Evolutionary conservation across 2,329 filamentous ascomycete genomes (phyloP).

Genomic region (Alternaria conjuncta): DNA sequence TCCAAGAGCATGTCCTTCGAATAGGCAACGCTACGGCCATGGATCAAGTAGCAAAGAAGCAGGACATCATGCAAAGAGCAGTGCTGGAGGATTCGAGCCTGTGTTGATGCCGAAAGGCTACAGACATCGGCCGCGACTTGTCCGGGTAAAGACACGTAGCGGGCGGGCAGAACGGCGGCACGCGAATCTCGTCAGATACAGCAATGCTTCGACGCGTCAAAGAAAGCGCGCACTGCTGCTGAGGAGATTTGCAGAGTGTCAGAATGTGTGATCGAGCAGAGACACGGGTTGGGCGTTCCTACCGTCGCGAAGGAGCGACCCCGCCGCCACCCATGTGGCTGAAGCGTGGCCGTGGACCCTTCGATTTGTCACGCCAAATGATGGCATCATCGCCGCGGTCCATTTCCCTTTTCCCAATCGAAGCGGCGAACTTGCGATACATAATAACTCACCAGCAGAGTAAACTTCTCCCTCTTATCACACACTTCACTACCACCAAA

Average conservation of each 20-base stretch:
- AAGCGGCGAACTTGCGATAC: conserved; percentile 16
- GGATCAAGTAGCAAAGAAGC: not conserved
- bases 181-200: not conserved
- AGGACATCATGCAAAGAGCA: not conserved
- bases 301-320: conserved; percentile 4
- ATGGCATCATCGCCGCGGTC: conserved; percentile 30
- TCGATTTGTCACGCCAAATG: conserved; percentile 29
- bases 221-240: not conserved
- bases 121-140: not conserved
- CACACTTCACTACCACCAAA: conserved; percentile 11
- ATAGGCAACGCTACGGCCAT: not conserved
- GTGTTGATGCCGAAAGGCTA: not conserved
- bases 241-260: not conserved
- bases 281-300: not conserved
- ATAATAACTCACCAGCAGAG: not conserved
- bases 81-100: not conserved
- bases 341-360: conserved; percentile 12
- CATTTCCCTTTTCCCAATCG: not conserved
- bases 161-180: not conserved
- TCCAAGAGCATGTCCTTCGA: not conserved
- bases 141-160: conserved; percentile 15
- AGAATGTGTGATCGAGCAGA: not conserved
- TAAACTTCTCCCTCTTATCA: conserved; percentile 1
- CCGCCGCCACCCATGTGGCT: conserved; percentile 27
- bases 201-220: not conserved